Percentiles rank a stretch among this genome's conserved stretches.
These are phyloP conservation scores for Gamarada debralockiae DNA, from an alignment of 495 filamentous ascomycete species.

Conservation along the genomic window DNA sequence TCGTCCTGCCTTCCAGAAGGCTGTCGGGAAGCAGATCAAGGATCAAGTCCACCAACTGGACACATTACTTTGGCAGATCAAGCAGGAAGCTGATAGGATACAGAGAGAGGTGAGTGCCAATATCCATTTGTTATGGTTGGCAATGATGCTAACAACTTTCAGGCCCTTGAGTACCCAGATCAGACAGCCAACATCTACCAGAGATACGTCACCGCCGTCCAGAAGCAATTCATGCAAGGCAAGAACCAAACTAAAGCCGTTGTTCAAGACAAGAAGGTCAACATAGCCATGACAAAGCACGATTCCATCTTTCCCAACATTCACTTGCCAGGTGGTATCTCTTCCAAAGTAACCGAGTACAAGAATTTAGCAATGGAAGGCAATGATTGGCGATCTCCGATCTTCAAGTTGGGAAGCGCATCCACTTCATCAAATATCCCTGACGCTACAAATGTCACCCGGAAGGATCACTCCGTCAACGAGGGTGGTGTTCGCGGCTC, in stretches of 20 bases:
- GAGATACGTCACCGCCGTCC: slow-evolving; percentile 73
- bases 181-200: slow-evolving; percentile 81
- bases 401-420: slow-evolving; percentile 87
- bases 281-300: slow-evolving; percentile 81
- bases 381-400: slow-evolving; percentile 89
- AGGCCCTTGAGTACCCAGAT: slow-evolving; percentile 55
- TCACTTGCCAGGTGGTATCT: slow-evolving; percentile 84
- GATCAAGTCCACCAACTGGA: slow-evolving; percentile 72
- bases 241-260: slow-evolving; percentile 65
- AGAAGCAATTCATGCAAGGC: slow-evolving; percentile 67
- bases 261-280: slow-evolving; percentile 72
- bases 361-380: slow-evolving; percentile 83
- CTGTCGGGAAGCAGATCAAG: slow-evolving; percentile 81
- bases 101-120: slow-evolving; percentile 50
- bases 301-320: slow-evolving; percentile 89
- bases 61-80: slow-evolving; percentile 64
- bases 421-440: slow-evolving; percentile 68
- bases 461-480: slow-evolving; percentile 56
- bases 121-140: slow-evolving; percentile 2
- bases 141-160: neutral
- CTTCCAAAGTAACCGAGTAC: slow-evolving; percentile 92
- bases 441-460: slow-evolving; percentile 52
- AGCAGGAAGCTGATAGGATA: slow-evolving; percentile 76
- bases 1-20: slow-evolving; percentile 79
- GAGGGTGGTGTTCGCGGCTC: slow-evolving; percentile 34